These are phyloP conservation scores for Pseudopithomyces chartarum DNA, from an alignment of 2,329 filamentous ascomycete genomes.

Conservation along the genomic window DNA sequence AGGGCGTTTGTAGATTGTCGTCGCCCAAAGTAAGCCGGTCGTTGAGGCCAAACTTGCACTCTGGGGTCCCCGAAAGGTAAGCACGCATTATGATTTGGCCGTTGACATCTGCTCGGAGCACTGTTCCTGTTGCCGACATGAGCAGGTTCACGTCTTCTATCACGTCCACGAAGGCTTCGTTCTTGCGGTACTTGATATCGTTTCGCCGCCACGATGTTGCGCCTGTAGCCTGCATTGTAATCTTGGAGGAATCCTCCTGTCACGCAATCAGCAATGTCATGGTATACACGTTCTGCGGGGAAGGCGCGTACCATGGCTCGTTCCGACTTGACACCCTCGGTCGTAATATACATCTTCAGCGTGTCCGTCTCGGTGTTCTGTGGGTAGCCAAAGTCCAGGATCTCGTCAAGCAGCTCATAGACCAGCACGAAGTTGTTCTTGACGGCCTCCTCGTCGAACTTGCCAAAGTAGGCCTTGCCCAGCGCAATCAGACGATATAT, in stretches of 20 bases:
- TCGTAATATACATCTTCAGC: slow-evolving; percentile 99
- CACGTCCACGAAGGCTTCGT: slow-evolving; percentile 98
- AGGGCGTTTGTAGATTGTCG: slow-evolving; percentile 62
- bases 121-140: slow-evolving; percentile 96
- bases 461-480: slow-evolving; percentile 95
- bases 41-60: slow-evolving; percentile 99
- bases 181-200: slow-evolving; percentile 98
- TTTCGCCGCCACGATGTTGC: slow-evolving; percentile 95
- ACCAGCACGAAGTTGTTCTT: slow-evolving; percentile 99
- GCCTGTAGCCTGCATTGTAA: slow-evolving; percentile 98
- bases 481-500: slow-evolving; percentile 88
- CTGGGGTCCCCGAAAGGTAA: slow-evolving; percentile 92
- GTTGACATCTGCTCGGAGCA: slow-evolving; percentile 92
- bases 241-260: slow-evolving; percentile 88
- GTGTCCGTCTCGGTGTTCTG: slow-evolving; percentile 99
- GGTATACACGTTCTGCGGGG: background rate
- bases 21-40: slow-evolving; percentile 88
- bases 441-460: slow-evolving; percentile 98
- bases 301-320: slow-evolving; percentile 60
- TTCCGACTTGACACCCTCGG: slow-evolving; percentile 95
- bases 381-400: slow-evolving; percentile 97
- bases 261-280: slow-evolving; percentile 19
- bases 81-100: slow-evolving; percentile 99
- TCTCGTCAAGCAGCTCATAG: slow-evolving; percentile 96
- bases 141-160: slow-evolving; percentile 99